phyloP scores from a whole-genome alignment of 345 rosid genomes.

The Anacardium occidentale region DNA sequence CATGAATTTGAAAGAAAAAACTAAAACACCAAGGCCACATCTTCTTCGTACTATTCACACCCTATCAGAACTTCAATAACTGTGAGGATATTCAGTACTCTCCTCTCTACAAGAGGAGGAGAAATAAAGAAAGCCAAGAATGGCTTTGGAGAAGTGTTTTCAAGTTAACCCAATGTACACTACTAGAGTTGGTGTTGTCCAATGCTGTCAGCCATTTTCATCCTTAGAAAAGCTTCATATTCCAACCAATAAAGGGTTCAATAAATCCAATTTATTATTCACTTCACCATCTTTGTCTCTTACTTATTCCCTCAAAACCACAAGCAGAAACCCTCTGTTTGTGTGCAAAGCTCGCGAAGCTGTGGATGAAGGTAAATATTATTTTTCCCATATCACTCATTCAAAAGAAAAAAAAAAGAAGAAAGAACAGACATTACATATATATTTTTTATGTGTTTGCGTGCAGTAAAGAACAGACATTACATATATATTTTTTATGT shows the following conservation, averaged over 20 bases:
- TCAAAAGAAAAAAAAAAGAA: no score
- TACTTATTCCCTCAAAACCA: constrained; percentile 10
- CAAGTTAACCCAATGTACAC: constrained; percentile 36
- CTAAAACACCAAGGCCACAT: constrained; percentile 11
- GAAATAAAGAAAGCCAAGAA: constrained; percentile 6
- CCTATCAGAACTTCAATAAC: no score
- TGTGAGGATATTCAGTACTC: no score
- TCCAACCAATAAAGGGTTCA: constrained; percentile 28
- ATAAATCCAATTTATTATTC: constrained; percentile 23
- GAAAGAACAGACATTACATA: not conserved
- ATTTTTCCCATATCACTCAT: not conserved
- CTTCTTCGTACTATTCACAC: not conserved
- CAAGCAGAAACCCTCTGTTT: constrained; percentile 30
- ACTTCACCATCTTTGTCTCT: constrained; percentile 27
- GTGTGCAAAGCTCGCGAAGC: constrained; percentile 67
- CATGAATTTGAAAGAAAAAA: not conserved
- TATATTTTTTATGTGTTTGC: not conserved
- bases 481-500: no score
- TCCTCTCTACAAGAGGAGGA: not conserved
- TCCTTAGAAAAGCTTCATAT: constrained; percentile 34
- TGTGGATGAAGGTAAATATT: constrained; percentile 44
- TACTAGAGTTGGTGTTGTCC: constrained; percentile 31
- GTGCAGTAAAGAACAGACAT: constrained; percentile 35
- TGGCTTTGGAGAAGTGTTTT: constrained; percentile 53
- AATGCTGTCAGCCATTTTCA: constrained; percentile 35